phyloP scores from a whole-genome alignment of 225 moss, liverwort and hornwort species.

The Neckera pumila region DNA sequence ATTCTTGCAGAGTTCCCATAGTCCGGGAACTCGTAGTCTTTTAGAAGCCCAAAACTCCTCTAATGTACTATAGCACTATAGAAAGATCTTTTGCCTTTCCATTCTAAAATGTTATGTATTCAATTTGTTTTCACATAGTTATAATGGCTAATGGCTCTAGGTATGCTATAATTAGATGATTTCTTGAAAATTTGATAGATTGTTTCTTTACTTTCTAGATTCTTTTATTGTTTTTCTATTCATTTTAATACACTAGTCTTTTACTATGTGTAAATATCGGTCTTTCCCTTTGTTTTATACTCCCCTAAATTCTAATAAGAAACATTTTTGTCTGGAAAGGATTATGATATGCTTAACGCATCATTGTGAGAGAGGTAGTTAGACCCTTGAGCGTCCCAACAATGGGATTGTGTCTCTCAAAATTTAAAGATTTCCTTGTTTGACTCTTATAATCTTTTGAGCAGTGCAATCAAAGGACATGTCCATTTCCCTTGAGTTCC shows the following conservation, averaged over 20 bases:
- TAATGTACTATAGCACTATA: fast-evolving
- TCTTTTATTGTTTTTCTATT: not conserved
- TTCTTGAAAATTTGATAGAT: not conserved
- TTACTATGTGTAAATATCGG: fast-evolving
- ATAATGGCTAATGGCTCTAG: not conserved
- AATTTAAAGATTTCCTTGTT: no score
- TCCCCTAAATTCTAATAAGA: not conserved
- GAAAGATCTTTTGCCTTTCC: not conserved
- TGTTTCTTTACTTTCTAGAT: fast-evolving
- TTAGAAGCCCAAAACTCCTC: no score
- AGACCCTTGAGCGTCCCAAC: no score
- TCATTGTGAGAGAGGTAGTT: not conserved
- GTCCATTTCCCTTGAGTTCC: no score
- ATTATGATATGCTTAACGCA: fast-evolving
- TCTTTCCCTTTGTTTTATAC: not conserved
- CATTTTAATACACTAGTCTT: fast-evolving
- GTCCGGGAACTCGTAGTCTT: no score
- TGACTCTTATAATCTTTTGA: no score
- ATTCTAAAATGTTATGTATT: no score
- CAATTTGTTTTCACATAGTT: not conserved
- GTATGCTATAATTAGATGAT: not conserved
- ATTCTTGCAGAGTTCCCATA: no score
- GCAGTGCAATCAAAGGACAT: no score
- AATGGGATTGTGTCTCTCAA: no score
- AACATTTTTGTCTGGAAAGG: fast-evolving